phyloP scores from a whole-genome alignment of 176 grass and related monocot genomes.

The Oryza nivara region DNA sequence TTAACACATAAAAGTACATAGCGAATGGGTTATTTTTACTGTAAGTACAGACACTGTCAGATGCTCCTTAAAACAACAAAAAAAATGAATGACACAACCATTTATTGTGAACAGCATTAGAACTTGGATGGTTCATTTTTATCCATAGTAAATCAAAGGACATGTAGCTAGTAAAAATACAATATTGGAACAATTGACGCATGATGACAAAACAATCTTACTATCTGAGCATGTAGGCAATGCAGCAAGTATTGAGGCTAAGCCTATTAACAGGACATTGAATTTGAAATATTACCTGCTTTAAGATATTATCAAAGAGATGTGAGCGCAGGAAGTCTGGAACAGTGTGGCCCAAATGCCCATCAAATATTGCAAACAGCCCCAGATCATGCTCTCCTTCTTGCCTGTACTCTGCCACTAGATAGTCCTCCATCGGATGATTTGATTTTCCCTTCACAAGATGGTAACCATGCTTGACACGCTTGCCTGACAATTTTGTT shows the following conservation, averaged over 20 bases:
- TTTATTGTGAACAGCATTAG: not conserved
- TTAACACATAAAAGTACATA: not conserved
- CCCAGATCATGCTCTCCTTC: conserved; percentile 66
- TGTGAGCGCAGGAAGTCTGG: conserved; percentile 67
- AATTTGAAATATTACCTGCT: conserved; percentile 64
- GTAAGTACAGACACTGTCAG: not conserved
- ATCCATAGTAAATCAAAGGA: not conserved
- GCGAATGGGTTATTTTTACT: not conserved
- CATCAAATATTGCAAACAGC: conserved; percentile 93
- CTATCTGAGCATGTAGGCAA: conserved; percentile 23
- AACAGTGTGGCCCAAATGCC: conserved; percentile 84
- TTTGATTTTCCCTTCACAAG: conserved; percentile 90
- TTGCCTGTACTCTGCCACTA: conserved; percentile 85
- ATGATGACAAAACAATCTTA: conserved; percentile 13
- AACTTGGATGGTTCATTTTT: not conserved
- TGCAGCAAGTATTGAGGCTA: not conserved
- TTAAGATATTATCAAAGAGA: conserved; percentile 96
- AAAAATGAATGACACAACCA: not conserved
- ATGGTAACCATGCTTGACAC: conserved; percentile 82
- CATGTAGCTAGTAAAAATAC: conserved; percentile 9
- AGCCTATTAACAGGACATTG: not conserved
- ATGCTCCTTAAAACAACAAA: not conserved
- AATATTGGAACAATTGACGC: conserved; percentile 24
- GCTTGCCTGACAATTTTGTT: conserved; percentile 72
- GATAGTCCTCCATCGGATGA: conserved; percentile 93